Evolutionary conservation across 2,329 filamentous ascomycete species (phyloP).

Genomic region (Berkeleyomyces basicola): DNA sequence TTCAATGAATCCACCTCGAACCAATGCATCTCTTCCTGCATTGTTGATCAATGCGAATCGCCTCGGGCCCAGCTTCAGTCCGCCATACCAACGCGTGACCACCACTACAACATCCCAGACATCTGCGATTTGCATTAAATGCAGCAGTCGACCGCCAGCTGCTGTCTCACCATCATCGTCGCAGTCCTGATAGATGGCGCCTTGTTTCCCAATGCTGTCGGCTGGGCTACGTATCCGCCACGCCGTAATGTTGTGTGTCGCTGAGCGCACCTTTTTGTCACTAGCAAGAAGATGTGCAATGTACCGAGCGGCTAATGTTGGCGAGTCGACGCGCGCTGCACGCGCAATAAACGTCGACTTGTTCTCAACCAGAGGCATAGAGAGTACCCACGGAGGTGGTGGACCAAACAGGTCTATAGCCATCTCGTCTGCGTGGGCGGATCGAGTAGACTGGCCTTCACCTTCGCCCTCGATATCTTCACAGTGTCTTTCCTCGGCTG

Average conservation of each 20-base stretch:
- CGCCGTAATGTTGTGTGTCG: slow-evolving; percentile 90
- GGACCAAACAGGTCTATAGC: slow-evolving; percentile 15
- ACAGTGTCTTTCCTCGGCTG: slow-evolving; percentile 15
- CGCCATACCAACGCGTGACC: slow-evolving; percentile 90
- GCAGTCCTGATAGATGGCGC: slow-evolving; percentile 58
- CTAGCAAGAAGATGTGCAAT: slow-evolving; percentile 61
- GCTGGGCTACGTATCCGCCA: slow-evolving; percentile 63
- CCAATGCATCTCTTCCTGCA: slow-evolving; percentile 67
- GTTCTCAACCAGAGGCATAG: slow-evolving; percentile 58
- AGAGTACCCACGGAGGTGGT: slow-evolving; percentile 51
- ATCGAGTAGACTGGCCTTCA: neutral
- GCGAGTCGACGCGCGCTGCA: slow-evolving; percentile 50
- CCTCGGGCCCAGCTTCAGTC: slow-evolving; percentile 72
- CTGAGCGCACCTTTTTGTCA: slow-evolving; percentile 70
- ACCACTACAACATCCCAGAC: slow-evolving; percentile 87
- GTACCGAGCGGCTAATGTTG: slow-evolving; percentile 52
- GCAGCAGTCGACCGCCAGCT: slow-evolving; percentile 68
- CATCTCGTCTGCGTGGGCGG: slow-evolving; percentile 9
- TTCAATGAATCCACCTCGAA: slow-evolving; percentile 54
- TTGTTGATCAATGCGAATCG: slow-evolving; percentile 82
- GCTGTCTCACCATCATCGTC: slow-evolving; percentile 94
- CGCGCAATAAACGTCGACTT: slow-evolving; percentile 81
- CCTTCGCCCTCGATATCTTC: slow-evolving; percentile 9
- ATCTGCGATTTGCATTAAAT: slow-evolving; percentile 89
- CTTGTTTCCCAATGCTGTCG: slow-evolving; percentile 22